These are phyloP conservation scores for Diaporthe caulivora DNA, from an alignment of 2,329 filamentous ascomycete genomes.

Conservation along the genomic window DNA sequence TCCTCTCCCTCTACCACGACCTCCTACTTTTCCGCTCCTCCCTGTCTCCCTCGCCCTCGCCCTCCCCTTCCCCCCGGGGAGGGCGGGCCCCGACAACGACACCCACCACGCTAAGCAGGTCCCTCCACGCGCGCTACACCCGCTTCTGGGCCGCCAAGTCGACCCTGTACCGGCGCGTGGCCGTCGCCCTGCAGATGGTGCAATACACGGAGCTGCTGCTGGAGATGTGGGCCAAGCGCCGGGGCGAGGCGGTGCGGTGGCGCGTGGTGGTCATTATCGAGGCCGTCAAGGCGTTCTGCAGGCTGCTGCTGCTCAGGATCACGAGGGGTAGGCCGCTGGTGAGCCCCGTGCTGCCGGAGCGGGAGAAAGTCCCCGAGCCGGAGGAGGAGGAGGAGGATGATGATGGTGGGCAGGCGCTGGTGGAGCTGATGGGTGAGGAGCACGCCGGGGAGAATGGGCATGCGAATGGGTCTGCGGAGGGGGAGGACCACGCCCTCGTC, in stretches of 20 bases:
- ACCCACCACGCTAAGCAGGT: constrained; percentile 64
- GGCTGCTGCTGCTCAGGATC: constrained; percentile 82
- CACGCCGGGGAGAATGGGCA: constrained; percentile 65
- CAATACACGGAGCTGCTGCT: constrained; percentile 96
- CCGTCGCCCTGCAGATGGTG: constrained; percentile 86
- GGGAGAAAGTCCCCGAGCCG: constrained; percentile 79
- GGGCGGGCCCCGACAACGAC: constrained; percentile 58
- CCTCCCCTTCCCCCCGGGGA: constrained; percentile 61
- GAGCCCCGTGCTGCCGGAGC: constrained; percentile 85
- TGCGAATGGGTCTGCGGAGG: constrained; percentile 55
- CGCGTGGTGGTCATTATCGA: constrained; percentile 88
- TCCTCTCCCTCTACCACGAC: constrained; percentile 94
- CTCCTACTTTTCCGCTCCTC: constrained; percentile 76
- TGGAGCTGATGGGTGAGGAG: constrained; percentile 60
- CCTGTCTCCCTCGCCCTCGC: constrained; percentile 60
- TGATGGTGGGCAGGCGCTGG: constrained; percentile 53
- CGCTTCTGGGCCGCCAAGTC: constrained; percentile 74
- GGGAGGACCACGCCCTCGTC: constrained; percentile 9
- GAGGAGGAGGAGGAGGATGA: constrained; percentile 63
- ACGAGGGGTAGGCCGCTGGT: constrained; percentile 87
- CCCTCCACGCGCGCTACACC: constrained; percentile 74
- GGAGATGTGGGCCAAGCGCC: constrained; percentile 95
- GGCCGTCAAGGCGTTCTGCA: constrained; percentile 85
- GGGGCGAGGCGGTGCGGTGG: constrained; percentile 86
- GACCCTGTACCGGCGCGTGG: constrained; percentile 82